These are phyloP conservation scores for Ballota nigra DNA, from an alignment of 257 asterid species.

Conservation along the genomic window DNA sequence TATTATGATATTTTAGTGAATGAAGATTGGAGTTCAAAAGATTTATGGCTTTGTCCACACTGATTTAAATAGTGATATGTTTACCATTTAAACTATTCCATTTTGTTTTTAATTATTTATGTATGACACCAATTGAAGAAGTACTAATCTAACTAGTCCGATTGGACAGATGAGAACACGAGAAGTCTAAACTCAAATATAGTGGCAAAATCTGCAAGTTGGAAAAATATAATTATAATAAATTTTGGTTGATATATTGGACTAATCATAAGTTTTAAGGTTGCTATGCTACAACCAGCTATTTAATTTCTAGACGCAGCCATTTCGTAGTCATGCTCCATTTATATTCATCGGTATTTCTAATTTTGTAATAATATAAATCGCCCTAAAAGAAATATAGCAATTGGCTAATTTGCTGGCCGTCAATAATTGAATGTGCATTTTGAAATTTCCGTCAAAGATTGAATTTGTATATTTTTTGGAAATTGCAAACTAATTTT, in stretches of 20 bases:
- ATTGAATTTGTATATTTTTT: too few species aligned
- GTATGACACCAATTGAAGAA: not conserved
- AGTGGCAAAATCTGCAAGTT: conserved; percentile 7
- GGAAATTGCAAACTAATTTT: too few species aligned
- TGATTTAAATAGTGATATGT: too few species aligned
- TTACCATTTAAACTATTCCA: too few species aligned
- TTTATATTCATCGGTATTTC: not conserved
- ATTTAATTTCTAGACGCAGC: not conserved
- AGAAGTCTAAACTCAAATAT: not conserved
- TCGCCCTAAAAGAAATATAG: not conserved
- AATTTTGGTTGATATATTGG: not conserved
- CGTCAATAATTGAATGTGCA: not conserved
- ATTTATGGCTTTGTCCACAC: too few species aligned
- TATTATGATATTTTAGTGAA: not conserved
- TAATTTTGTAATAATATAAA: too few species aligned
- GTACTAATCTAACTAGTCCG: not conserved
- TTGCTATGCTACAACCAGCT: not conserved
- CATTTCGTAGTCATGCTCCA: not conserved
- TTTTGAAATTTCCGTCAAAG: not conserved
- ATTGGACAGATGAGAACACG: not conserved
- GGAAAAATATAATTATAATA: not conserved
- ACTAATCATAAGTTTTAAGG: not conserved
- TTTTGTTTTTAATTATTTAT: too few species aligned
- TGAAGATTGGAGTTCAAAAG: not conserved
- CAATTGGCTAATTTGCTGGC: not conserved